Conservation (phyloP, 2,329 filamentous ascomycete species). For the Ascochyta fabae region DNA sequence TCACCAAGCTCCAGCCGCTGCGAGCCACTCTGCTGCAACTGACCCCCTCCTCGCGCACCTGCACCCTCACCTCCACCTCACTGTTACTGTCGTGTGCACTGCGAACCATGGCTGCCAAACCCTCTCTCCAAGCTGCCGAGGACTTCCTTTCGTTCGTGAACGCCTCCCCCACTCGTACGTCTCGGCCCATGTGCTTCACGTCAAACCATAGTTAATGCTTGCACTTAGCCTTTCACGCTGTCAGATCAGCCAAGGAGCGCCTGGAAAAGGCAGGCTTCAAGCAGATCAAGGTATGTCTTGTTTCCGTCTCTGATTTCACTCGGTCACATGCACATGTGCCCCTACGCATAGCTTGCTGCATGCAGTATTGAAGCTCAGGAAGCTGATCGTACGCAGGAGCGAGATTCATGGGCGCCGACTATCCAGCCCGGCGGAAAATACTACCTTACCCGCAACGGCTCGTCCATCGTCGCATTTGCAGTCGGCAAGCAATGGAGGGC, state of each 20-base stretch:
- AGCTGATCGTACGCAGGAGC: constrained; percentile 63
- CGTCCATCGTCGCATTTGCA: constrained; percentile 90
- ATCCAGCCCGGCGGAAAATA: constrained; percentile 91
- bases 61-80: constrained; percentile 12
- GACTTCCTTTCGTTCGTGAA: constrained; percentile 95
- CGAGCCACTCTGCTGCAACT: constrained; percentile 24
- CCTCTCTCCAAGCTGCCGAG: constrained; percentile 62
- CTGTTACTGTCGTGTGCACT: constrained; percentile 23
- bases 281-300: constrained; percentile 69
- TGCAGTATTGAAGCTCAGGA: background rate
- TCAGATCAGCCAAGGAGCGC: constrained; percentile 76
- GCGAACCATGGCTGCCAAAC: constrained; percentile 47
- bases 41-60: constrained; percentile 17
- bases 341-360: background rate
- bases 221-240: constrained; percentile 87
- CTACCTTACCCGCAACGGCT: constrained; percentile 92
- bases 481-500: constrained; percentile 90
- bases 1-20: constrained; percentile 19
- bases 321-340: background rate
- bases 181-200: background rate
- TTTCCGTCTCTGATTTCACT: background rate
- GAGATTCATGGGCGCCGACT: constrained; percentile 82
- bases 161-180: constrained; percentile 87
- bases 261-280: constrained; percentile 85
- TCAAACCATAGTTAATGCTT: constrained; percentile 12